These are phyloP conservation scores for Cladosporium cucumerinum DNA, from an alignment of 2,329 filamentous ascomycete genomes.

Conservation along the genomic window DNA sequence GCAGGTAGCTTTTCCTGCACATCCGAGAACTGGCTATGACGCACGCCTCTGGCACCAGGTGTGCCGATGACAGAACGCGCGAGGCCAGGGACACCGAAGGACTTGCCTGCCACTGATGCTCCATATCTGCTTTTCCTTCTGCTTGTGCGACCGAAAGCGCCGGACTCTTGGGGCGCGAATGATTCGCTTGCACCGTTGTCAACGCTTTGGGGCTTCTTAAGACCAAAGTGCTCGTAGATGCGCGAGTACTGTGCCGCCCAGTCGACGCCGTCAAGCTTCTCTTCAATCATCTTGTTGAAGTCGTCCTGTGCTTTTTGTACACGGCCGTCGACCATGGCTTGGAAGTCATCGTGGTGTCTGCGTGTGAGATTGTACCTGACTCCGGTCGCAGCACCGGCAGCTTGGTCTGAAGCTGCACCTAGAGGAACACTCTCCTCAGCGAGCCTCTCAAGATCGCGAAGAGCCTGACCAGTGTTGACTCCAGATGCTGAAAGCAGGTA, in stretches of 20 bases:
- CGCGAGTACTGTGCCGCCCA: conserved; percentile 91
- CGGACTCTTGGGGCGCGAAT: conserved; percentile 25
- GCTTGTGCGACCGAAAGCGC: conserved; percentile 54
- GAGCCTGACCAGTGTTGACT: conserved; percentile 78
- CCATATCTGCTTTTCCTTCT: conserved; percentile 40
- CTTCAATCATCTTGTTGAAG: conserved; percentile 90
- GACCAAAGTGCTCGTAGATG: conserved; percentile 95
- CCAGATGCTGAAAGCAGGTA: conserved; percentile 92
- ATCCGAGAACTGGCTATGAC: conserved; percentile 38
- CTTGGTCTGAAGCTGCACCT: conserved; percentile 5
- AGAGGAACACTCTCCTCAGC: conserved; percentile 19
- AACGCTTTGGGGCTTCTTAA: conserved; percentile 49
- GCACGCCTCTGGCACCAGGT: conserved; percentile 55
- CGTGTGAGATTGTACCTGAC: conserved; percentile 33
- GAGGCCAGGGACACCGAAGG: conserved; percentile 66
- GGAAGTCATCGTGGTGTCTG: conserved; percentile 61
- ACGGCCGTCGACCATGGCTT: conserved; percentile 37
- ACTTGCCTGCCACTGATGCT: conserved; percentile 32
- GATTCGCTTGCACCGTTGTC: conserved; percentile 34
- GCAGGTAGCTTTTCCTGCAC: conserved; percentile 47
- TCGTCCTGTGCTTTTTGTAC: conserved; percentile 82
- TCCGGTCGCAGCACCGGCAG: conserved; percentile 6
- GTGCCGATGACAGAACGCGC: conserved; percentile 85
- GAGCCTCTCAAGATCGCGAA: conserved; percentile 66
- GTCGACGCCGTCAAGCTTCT: conserved; percentile 82